A percentile compares a stretch with the other conserved stretches of the same genome.
These are phyloP conservation scores for Zygoascus bituminiphila DNA, from an alignment of 805 yeast species.

Conservation along the genomic window DNA sequence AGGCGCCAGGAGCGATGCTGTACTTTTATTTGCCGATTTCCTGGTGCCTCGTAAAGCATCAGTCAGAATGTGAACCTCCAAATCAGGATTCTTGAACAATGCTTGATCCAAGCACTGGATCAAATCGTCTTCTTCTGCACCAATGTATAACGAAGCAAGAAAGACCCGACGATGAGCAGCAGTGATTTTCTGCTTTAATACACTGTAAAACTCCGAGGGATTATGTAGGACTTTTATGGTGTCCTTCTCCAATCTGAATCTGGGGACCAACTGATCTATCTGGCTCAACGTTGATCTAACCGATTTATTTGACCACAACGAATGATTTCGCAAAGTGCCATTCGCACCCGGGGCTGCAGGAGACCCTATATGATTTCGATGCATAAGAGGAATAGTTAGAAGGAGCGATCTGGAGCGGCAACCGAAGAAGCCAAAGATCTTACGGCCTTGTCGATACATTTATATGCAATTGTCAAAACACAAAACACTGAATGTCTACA, in stretches of 20 bases:
- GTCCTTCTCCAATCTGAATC: constrained; percentile 49
- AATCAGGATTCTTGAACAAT: constrained; percentile 45
- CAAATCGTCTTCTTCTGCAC: constrained; percentile 72
- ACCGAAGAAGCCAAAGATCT: background rate
- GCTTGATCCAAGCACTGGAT: constrained; percentile 48
- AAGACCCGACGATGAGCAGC: constrained; percentile 61
- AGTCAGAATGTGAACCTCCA: constrained; percentile 64
- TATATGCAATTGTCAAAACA: too few species aligned
- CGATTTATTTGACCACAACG: constrained; percentile 12
- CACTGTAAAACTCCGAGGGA: constrained; percentile 67
- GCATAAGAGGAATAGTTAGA: background rate
- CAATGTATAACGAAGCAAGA: constrained; percentile 79
- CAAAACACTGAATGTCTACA: too few species aligned
- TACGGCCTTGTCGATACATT: too few species aligned
- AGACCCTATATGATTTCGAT: background rate
- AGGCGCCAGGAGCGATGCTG: constrained; percentile 66
- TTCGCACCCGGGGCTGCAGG: background rate
- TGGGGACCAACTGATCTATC: constrained; percentile 56
- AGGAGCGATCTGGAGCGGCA: background rate
- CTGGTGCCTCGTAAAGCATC: constrained; percentile 92
- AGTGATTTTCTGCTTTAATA: constrained; percentile 51
- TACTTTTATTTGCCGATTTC: constrained; percentile 72
- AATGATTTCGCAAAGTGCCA: background rate
- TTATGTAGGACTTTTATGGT: constrained; percentile 53
- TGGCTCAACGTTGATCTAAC: constrained; percentile 29